Conservation (phyloP, 225 moss, liverwort and hornwort species). For the Antitrichia curtipendula region DNA sequence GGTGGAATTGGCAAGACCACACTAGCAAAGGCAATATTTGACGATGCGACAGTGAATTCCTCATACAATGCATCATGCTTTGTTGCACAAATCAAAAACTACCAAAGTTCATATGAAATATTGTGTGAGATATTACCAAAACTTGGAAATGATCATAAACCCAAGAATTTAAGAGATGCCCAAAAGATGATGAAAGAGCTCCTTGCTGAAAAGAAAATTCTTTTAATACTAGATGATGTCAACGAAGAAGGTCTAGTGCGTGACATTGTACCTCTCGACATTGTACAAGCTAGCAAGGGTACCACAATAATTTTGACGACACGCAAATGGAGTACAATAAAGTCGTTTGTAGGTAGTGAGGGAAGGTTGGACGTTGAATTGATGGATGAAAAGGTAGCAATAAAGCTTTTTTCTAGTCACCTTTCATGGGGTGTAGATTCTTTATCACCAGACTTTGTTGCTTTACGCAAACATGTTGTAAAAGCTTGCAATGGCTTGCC, state of each 20-base stretch:
- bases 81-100: not conserved
- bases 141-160: not conserved
- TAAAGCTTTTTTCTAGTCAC: not conserved
- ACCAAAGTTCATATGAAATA: not conserved
- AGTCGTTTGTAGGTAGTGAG: not conserved
- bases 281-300: not conserved
- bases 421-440: not conserved
- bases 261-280: not conserved
- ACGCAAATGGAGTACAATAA: not conserved
- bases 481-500: not conserved
- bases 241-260: not conserved
- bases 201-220: not conserved
- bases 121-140: not conserved
- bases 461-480: not conserved
- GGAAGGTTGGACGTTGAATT: not conserved
- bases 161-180: not conserved
- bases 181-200: not conserved
- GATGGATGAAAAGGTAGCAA: not conserved
- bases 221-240: not conserved
- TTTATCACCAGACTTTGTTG: not conserved
- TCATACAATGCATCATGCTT: not conserved
- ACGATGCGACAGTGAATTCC: rapidly evolving
- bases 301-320: not conserved
- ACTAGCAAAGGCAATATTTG: not conserved
- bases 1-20: not conserved